Evolutionary conservation across 345 rosid genomes (phyloP), one percentile per base, ranked within the genome.

Genomic region (Rhizophora apiculata): DNA sequence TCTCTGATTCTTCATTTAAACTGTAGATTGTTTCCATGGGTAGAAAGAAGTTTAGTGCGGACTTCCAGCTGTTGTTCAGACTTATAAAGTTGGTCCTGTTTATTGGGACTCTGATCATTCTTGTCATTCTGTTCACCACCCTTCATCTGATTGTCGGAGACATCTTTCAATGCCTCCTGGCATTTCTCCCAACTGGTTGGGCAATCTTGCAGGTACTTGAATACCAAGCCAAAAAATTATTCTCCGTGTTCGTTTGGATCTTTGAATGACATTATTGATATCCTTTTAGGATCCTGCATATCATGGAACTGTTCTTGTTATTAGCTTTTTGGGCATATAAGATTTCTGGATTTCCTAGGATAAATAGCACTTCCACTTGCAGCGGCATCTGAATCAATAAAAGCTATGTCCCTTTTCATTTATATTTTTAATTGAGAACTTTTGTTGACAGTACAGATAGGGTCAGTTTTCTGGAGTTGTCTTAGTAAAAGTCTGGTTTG

Each of bases 1-100:
- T 3, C 43, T 53, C 11, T 36, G 31, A 31, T n/a, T 37, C 63
- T 18, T 18, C n/a, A 37, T 30, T 60, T 4, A 10, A 60, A 59
- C 71, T 75, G 81, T 89, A 89, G 96, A 88, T 92, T 31, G 93
- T 90, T 6, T 92, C 97, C 24, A 85, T 88, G 96, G 99, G 99
- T 18, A 85, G 97, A 77, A 95, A 87, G 89, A 95, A 85, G 74
- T 92, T 95, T 76, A 87, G 97, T 51, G 99, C 96, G 6, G 99
- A 95, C 81, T 95, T 95, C 74, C 99, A 95, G 81, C 87, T 95
- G 30, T 81, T 95, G 93, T 95, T 95, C 87, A 85, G 99, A 79
- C 88, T 95, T 20, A 81, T 92, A 34, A 95, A 92, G 75, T 63
- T 95, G 63, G 76, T 88, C 67, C 87, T 92, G 53, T 92, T 92